These are phyloP conservation scores for Naganishia vaughanmartiniae DNA, from an alignment of 768 basidiomycete genomes.

Conservation along the genomic window DNA sequence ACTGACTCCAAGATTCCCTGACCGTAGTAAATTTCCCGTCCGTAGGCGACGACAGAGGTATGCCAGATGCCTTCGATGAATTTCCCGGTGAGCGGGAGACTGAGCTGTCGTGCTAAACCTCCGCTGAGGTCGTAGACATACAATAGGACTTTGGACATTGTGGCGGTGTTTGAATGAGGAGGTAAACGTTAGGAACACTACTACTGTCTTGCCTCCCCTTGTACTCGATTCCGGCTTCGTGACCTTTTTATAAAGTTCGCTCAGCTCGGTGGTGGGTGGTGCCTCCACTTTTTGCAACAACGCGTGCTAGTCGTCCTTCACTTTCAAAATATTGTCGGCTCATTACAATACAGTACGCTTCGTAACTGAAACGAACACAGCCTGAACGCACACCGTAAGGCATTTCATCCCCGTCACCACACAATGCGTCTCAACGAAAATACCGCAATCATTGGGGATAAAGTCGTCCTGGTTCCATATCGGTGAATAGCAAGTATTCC, in stretches of 20 bases:
- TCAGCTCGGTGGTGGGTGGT: too few species aligned
- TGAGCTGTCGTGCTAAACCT: slow-evolving; percentile 76
- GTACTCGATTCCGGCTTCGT: too few species aligned
- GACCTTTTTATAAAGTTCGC: too few species aligned
- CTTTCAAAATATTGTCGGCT: too few species aligned
- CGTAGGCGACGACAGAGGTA: slow-evolving; percentile 83
- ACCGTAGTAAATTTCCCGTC: slow-evolving; percentile 84
- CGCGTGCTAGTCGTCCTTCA: too few species aligned
- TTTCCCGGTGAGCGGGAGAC: slow-evolving; percentile 74
- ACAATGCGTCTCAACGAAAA: slow-evolving; percentile 67
- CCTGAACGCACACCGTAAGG: too few species aligned
- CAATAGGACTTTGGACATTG: slow-evolving; percentile 61
- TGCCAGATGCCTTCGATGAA: slow-evolving; percentile 98
- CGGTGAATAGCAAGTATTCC: slow-evolving; percentile 49
- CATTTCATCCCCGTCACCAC: background rate
- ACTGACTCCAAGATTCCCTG: slow-evolving; percentile 66
- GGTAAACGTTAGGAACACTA: too few species aligned
- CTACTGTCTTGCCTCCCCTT: too few species aligned
- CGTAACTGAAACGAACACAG: too few species aligned
- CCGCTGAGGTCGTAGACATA: slow-evolving; percentile 90
- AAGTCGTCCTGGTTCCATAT: slow-evolving; percentile 79
- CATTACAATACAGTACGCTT: too few species aligned
- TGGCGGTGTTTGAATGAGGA: background rate
- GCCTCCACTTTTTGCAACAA: too few species aligned
- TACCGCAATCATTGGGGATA: slow-evolving; percentile 65